Evolutionary conservation across 768 basidiomycete species (phyloP).

Genomic region (Lactarius hatsudake): DNA sequence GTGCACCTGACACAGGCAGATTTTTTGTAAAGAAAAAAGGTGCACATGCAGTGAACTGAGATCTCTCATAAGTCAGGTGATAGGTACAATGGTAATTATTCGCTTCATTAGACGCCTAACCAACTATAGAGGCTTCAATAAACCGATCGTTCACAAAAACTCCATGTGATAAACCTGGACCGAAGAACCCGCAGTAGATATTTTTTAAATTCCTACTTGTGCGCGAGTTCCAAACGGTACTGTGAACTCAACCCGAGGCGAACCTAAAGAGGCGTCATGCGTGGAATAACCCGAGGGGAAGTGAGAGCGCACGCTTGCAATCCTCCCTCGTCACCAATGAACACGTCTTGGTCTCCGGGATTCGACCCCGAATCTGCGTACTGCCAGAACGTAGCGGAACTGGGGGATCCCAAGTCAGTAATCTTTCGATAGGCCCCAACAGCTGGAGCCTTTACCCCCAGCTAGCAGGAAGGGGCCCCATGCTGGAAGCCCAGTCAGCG

Average conservation of each 20-base stretch:
- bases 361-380: constrained; percentile 54
- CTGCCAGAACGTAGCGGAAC: constrained; percentile 60
- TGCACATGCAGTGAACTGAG: background rate
- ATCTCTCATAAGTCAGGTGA: background rate
- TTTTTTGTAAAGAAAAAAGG: background rate
- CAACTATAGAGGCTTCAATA: background rate
- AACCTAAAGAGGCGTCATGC: background rate
- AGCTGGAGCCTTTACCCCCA: constrained; percentile 41
- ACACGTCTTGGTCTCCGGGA: constrained; percentile 57
- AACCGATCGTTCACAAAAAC: background rate
- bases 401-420: constrained; percentile 24
- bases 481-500: constrained; percentile 47
- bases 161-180: background rate
- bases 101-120: background rate
- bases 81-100: background rate
- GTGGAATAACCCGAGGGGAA: background rate
- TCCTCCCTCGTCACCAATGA: constrained; percentile 50
- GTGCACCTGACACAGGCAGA: background rate
- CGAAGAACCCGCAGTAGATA: background rate
- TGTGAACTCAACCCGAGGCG: background rate
- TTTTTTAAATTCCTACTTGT: background rate
- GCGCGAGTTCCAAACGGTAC: background rate
- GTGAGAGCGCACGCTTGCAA: constrained; percentile 37
- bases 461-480: constrained; percentile 59
- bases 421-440: background rate